These are phyloP conservation scores for Penicillium hordei DNA, from an alignment of 2,329 filamentous ascomycete species.

Conservation along the genomic window DNA sequence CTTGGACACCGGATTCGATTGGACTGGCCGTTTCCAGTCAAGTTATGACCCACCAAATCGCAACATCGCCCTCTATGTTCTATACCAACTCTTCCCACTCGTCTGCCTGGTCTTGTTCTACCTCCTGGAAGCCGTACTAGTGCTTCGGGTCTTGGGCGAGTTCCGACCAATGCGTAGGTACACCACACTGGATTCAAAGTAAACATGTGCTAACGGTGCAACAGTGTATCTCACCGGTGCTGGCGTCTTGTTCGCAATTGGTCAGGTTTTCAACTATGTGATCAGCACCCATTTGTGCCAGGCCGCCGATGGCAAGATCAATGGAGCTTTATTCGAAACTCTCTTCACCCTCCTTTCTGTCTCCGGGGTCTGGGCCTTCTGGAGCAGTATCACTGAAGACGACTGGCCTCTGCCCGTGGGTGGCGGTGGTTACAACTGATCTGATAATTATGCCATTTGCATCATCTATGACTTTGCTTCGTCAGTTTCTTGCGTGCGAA, in stretches of 20 bases:
- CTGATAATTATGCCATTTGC: conserved; percentile 2
- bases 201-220: conserved; percentile 11
- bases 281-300: conserved; percentile 88
- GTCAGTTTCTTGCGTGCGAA: conserved; percentile 8
- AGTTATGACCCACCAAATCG: conserved; percentile 60
- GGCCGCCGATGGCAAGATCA: conserved; percentile 79
- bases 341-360: conserved; percentile 87
- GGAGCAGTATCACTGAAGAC: conserved; percentile 98
- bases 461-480: conserved; percentile 2
- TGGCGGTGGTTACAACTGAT: conserved; percentile 34
- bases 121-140: conserved; percentile 77
- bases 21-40: conserved; percentile 74
- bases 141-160: conserved; percentile 83
- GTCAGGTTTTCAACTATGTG: conserved; percentile 94
- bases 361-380: conserved; percentile 86
- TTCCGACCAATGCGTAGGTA: conserved; percentile 77
- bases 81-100: conserved; percentile 87
- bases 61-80: conserved; percentile 84
- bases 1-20: conserved; percentile 85
- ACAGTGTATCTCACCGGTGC: conserved; percentile 72
- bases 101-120: conserved; percentile 88
- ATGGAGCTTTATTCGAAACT: conserved; percentile 89
- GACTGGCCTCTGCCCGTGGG: conserved; percentile 73
- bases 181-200: background rate
- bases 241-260: conserved; percentile 79